Conservation (phyloP, 2,329 filamentous ascomycete genomes). For the Penicillium sp. region DNA sequence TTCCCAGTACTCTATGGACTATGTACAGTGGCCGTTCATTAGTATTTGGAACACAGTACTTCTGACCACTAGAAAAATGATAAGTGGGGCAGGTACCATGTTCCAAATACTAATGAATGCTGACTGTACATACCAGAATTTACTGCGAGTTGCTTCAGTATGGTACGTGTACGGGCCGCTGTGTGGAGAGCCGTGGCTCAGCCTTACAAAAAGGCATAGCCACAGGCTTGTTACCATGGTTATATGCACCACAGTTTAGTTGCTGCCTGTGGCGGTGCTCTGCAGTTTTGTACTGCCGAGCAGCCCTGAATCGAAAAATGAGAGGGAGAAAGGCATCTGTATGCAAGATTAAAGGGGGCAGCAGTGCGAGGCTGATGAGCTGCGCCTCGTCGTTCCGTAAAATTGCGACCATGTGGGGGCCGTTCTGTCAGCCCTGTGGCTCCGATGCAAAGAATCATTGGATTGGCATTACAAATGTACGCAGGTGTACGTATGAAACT, state of each 20-base stretch:
- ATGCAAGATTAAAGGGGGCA: neutral
- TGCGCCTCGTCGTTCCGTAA: constrained; percentile 24
- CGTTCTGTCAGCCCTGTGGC: constrained; percentile 31
- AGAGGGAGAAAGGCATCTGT: too few relatives aligned
- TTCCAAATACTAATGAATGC: too few relatives aligned
- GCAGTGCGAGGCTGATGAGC: constrained; percentile 1
- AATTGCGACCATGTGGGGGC: constrained; percentile 24
- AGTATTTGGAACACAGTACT: too few relatives aligned
- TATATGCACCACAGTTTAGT: neutral
- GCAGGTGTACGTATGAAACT: neutral
- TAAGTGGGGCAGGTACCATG: too few relatives aligned
- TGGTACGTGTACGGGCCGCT: neutral
- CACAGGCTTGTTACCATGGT: constrained; percentile 1
- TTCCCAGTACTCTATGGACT: neutral
- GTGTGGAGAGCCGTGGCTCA: neutral
- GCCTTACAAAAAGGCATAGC: constrained; percentile 3
- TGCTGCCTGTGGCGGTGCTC: neutral
- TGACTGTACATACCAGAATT: too few relatives aligned
- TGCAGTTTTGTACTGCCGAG: neutral
- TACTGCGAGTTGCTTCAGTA: neutral
- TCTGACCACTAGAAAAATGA: too few relatives aligned
- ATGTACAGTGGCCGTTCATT: too few relatives aligned
- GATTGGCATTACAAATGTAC: constrained; percentile 3
- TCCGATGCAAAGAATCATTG: neutral
- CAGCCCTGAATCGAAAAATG: neutral